phyloP scores from a whole-genome alignment of 345 rosid species.

The Trapa bicornis region DNA sequence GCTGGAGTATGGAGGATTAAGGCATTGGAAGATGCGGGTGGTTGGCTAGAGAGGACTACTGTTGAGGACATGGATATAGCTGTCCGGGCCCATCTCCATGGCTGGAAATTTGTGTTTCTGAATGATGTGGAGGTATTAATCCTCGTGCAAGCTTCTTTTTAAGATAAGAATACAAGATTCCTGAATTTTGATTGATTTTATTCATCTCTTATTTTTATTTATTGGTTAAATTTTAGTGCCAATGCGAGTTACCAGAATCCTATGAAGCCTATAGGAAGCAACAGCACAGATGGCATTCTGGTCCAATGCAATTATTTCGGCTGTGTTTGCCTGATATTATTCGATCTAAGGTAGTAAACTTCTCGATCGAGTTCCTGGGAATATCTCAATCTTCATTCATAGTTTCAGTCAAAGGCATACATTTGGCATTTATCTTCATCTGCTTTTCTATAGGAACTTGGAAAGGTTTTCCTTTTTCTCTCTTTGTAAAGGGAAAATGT shows the following conservation, averaged over 20 bases:
- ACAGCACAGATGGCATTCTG: too few relatives aligned
- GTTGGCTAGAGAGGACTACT: constrained; percentile 47
- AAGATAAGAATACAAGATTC: neutral
- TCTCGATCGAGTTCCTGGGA: neutral
- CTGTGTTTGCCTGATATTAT: too few relatives aligned
- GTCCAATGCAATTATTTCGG: too few relatives aligned
- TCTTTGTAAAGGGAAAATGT: too few relatives aligned
- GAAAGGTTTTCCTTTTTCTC: too few relatives aligned
- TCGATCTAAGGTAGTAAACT: too few relatives aligned
- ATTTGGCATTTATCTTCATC: neutral
- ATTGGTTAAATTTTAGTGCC: too few relatives aligned
- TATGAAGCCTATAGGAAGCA: too few relatives aligned
- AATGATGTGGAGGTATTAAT: constrained; percentile 40
- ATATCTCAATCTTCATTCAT: neutral
- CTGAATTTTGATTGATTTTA: neutral
- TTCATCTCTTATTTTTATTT: neutral
- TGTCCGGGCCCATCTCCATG: constrained; percentile 8
- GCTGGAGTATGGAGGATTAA: constrained; percentile 57
- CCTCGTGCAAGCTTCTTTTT: neutral
- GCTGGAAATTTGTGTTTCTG: constrained; percentile 43
- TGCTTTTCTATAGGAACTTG: too few relatives aligned
- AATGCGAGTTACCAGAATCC: too few relatives aligned
- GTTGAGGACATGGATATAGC: constrained; percentile 4
- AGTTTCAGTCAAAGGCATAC: neutral
- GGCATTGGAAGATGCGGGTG: constrained; percentile 42